Evolutionary conservation across 495 filamentous ascomycete genomes (phyloP).

Genomic region (Neurospora pannonica): DNA sequence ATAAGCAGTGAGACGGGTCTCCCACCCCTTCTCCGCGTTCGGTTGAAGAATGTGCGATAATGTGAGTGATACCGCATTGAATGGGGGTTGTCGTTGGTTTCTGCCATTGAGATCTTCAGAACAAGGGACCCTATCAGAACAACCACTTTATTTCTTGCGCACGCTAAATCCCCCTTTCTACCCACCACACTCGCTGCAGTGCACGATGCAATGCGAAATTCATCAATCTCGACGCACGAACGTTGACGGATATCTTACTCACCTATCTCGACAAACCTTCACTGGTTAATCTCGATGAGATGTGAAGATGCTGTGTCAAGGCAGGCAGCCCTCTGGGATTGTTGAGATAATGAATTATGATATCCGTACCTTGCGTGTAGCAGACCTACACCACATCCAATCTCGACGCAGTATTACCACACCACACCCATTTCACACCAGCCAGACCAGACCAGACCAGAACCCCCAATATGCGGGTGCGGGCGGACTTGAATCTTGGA

Average conservation of each 20-base stretch:
- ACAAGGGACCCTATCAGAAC: neutral
- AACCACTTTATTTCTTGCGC: neutral
- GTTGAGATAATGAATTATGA: neutral
- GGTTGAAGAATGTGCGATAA: neutral
- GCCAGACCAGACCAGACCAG: neutral
- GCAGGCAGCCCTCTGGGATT: neutral
- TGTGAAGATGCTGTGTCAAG: neutral
- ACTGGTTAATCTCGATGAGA: neutral
- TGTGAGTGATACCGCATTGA: neutral
- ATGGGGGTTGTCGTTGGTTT: neutral
- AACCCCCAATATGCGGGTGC: neutral
- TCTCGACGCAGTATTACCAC: neutral
- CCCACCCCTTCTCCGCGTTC: neutral
- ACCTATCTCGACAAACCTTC: neutral
- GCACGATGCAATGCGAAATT: neutral
- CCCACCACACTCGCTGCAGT: neutral
- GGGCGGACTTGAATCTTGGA: neutral
- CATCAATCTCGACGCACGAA: neutral
- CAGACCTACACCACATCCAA: neutral
- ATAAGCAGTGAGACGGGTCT: neutral
- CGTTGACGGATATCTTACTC: neutral
- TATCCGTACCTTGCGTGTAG: neutral
- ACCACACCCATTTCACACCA: neutral
- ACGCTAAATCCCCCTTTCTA: neutral
- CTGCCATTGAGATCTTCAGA: neutral